phyloP scores from a whole-genome alignment of 2,329 filamentous ascomycete species.

The Apiospora koreana region DNA sequence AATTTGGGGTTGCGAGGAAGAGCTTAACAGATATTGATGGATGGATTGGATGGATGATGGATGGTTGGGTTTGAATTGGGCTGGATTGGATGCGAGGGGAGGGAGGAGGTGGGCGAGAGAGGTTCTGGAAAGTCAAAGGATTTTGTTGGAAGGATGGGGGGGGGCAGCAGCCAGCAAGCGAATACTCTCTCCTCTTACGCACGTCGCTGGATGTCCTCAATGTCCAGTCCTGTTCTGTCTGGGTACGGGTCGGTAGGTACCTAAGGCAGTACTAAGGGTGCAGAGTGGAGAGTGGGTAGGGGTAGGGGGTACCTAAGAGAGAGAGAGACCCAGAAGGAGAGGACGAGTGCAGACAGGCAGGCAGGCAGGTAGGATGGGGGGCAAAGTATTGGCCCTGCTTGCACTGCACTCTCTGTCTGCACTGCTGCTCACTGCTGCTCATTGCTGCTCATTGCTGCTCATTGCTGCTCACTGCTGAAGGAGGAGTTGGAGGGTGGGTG shows the following conservation, averaged over 20 bases:
- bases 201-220: not conserved
- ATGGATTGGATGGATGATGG: not conserved
- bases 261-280: not conserved
- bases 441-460: too few species aligned
- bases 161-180: not conserved
- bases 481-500: not conserved
- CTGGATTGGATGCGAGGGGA: not conserved
- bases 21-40: not conserved
- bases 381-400: not conserved
- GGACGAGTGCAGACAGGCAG: too few species aligned
- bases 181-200: not conserved
- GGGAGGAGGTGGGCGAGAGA: not conserved
- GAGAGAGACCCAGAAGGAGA: not conserved
- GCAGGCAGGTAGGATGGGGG: not conserved
- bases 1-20: not conserved
- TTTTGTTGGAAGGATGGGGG: conserved; percentile 12
- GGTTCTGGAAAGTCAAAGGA: conserved; percentile 10
- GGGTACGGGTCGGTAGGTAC: not conserved
- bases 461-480: too few species aligned
- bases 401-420: not conserved
- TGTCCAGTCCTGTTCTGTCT: not conserved
- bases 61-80: not conserved
- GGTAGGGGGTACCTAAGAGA: not conserved
- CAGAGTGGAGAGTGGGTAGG: not conserved
- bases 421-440: too few species aligned